A percentile compares a stretch with the other conserved stretches of the same genome.
Evolutionary conservation across 179 eudicot genomes (phyloP).

Genomic region (Camellia oleifera): DNA sequence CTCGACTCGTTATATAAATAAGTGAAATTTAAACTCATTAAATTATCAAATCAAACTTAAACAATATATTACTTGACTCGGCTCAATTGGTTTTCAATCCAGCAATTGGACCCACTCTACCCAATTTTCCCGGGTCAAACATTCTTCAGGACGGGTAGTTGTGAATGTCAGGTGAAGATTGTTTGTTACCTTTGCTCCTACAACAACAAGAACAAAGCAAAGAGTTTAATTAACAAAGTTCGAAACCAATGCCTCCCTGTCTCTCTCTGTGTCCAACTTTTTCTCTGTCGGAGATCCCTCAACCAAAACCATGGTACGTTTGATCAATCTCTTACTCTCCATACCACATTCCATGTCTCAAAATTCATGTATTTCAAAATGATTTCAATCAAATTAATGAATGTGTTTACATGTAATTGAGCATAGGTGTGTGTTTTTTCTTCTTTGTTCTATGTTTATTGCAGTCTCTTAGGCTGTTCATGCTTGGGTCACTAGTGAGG

Average conservation of each 20-base stretch:
- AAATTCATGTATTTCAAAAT: no score
- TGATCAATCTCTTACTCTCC: background rate
- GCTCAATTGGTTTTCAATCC: no score
- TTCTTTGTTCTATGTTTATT: background rate
- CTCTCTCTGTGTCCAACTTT: slow-evolving; percentile 3
- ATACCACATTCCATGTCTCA: background rate
- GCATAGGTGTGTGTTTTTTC: background rate
- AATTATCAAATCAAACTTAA: no score
- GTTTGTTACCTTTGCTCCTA: background rate
- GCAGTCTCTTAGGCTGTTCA: slow-evolving; percentile 32
- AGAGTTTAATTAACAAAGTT: background rate
- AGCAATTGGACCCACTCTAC: no score
- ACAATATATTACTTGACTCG: no score
- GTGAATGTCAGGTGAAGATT: slow-evolving; percentile 29
- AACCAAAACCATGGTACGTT: slow-evolving; percentile 11
- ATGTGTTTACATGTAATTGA: background rate
- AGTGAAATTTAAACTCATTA: no score
- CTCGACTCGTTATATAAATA: no score
- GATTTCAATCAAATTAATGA: background rate
- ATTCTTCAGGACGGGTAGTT: slow-evolving; percentile 30
- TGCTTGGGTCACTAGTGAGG: slow-evolving; percentile 37
- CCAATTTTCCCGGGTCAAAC: background rate
- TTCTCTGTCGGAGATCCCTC: background rate
- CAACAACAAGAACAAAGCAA: no score
- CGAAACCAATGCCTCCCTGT: background rate